Base-by-base conservation (phyloP, 768 basidiomycete genomes). In the Pleurotus platypus region DNA sequence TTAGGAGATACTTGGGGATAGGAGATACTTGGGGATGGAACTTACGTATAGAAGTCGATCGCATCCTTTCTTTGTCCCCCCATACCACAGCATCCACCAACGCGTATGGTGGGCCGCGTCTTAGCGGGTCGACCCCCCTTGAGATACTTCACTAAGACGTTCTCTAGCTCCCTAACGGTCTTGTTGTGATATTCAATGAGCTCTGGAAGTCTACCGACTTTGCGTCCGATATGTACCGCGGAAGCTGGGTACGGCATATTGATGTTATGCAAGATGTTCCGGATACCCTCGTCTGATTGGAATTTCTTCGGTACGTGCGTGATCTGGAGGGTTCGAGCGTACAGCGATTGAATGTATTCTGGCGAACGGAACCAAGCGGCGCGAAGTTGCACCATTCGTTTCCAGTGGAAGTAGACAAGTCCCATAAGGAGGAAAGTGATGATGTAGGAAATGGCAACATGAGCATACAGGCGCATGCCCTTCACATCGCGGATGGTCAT, bases 141-240 rank as follows among this genome's bases (percentile, higher is more conserved):
- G 54, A 90, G 77, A 67, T 92, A 91, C 43, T 79, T 82, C 49
- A 90, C 90, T 5, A 94, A 77, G 38, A 88, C 77, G 39, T 79
- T 73, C 67, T 94, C 93, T 43, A 94, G 76, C 57, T 89, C 83
- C 49, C 85, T 75, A 20, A 95, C 90, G 1, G 87, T 82, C 46
- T 83, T 72, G 70, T 93, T 92, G 66, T 90, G 88, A 60, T 79
- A 81, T 62, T 90, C 85, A 62, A 95, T 84, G 42, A 93, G 72
- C 51, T 87, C 82, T 0, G 93, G 90, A 26, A 94, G 83, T 38
- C 81, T 73, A 20, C 90, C 91, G 22, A 92, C 84, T 49, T 75
- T 73, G 26, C 86, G 81, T 5, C 86, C 85, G 49, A 91, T 83
- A 65, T 89, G 86, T 3, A 90, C 87, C 2, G 85, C 81, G 2